Base-by-base conservation (phyloP, 179 eudicot species). In the Spergularia azorica region DNA sequence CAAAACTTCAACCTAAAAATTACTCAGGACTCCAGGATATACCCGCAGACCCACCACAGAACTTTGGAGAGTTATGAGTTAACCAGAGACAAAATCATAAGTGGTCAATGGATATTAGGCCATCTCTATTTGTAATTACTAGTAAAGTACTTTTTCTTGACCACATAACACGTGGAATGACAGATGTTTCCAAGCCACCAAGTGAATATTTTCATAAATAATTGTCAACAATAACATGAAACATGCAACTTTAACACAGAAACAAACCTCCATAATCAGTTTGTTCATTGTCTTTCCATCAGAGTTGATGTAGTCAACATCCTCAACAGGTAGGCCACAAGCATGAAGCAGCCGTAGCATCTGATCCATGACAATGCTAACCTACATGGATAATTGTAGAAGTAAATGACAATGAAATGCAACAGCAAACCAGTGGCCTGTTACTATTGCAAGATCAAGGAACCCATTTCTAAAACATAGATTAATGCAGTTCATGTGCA, bases 321-420 rank as follows among this genome's bases (percentile, higher is more conserved):
- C 98, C 81, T 92, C 93, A 75, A 74, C 16, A 63, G 99, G 98
- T 74, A 96, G 83, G 50, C 99, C 99, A 88, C 97, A 91, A 50
- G 85, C 88, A 80, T 96, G 99, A 75, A 96, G 99, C 73, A 96
- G 73, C 56, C 99, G 93, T 72, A 96, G 80, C 99, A 94, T 94
- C 86, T 96, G 99, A 76, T 96, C 99, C 98, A 94, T 94, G 38
- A 96, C 99, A 70, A 96, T 87, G 86, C 90, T 89, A 52, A 96
- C 98, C 99, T 96, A 75, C 56, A 16, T 50, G n/a, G 0, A 75
- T 0, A 58, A 11, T 38, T 5, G 41, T 41, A 11, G 60, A 68
- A 39, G 41, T 51, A 69, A 65, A 12, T 55, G 55, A 10, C 32
- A 21, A 69, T 7, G 61, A 55, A 17, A 64, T 56, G 60, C 58